phyloP scores from a whole-genome alignment of 2,329 filamentous ascomycete genomes.

The Orbilia brochopaga region DNA sequence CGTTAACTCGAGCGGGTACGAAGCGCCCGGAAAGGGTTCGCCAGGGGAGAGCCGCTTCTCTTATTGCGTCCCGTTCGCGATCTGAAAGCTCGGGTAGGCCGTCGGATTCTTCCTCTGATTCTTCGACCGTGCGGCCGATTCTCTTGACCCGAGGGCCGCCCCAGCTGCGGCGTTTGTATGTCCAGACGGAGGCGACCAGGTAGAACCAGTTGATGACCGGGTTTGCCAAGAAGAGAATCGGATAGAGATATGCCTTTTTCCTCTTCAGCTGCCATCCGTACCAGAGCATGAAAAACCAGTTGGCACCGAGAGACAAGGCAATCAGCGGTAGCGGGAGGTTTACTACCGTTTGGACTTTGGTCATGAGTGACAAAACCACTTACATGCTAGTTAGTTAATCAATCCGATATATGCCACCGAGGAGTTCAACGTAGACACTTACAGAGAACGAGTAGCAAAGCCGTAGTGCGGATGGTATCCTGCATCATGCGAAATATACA shows the following conservation, averaged over 20 bases:
- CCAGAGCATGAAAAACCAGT: slow-evolving; percentile 95
- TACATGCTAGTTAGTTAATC: slow-evolving; percentile 66
- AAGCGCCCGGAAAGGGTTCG: slow-evolving; percentile 47
- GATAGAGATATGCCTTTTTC: slow-evolving; percentile 94
- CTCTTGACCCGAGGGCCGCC: slow-evolving; percentile 75
- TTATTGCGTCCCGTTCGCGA: slow-evolving; percentile 34
- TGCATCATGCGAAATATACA: slow-evolving; percentile 89
- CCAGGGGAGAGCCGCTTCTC: slow-evolving; percentile 40
- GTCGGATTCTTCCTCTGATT: slow-evolving; percentile 25
- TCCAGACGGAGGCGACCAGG: slow-evolving; percentile 67
- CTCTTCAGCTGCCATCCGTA: slow-evolving; percentile 85
- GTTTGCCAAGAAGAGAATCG: slow-evolving; percentile 92
- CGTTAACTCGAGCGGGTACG: slow-evolving; percentile 35
- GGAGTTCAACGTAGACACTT: slow-evolving; percentile 1
- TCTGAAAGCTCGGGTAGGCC: slow-evolving; percentile 40
- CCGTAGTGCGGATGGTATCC: slow-evolving; percentile 93
- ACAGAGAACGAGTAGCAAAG: slow-evolving; percentile 70
- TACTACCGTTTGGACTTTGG: slow-evolving; percentile 76
- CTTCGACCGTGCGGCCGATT: slow-evolving; percentile 3
- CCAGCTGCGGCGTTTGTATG: slow-evolving; percentile 77
- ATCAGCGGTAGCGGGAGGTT: slow-evolving; percentile 93
- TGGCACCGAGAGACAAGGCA: slow-evolving; percentile 85
- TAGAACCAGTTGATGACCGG: slow-evolving; percentile 99
- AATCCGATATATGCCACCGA: not conserved
- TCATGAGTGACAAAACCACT: slow-evolving; percentile 83